These are phyloP conservation scores for Hypoxylon sp. DNA, from an alignment of 2,329 filamentous ascomycete species.

Conservation along the genomic window DNA sequence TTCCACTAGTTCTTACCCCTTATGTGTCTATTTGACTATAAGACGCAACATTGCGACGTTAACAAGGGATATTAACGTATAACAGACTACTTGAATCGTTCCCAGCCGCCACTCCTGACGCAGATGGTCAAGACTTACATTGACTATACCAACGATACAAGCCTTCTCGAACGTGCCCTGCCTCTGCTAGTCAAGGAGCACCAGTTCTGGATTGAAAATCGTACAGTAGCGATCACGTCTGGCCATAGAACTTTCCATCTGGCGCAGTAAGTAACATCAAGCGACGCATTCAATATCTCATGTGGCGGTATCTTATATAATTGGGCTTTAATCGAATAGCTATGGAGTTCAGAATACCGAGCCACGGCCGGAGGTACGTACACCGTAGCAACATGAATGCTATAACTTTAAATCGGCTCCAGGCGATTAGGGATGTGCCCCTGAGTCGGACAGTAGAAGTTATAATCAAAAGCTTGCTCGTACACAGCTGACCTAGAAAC, in stretches of 20 bases:
- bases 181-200: constrained; percentile 74
- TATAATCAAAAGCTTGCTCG: neutral
- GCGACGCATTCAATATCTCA: neutral
- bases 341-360: constrained; percentile 74
- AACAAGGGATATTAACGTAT: constrained; percentile 6
- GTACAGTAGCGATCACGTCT: constrained; percentile 66
- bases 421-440: neutral
- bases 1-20: neutral
- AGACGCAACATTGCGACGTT: neutral
- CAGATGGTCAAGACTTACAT: constrained; percentile 76
- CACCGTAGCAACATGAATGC: too few species aligned
- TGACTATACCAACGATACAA: constrained; percentile 73
- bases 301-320: neutral
- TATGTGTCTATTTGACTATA: neutral
- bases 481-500: constrained; percentile 13
- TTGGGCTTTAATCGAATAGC: constrained; percentile 46
- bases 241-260: constrained; percentile 65
- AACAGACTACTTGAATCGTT: constrained; percentile 73
- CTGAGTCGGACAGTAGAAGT: neutral
- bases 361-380: constrained; percentile 68
- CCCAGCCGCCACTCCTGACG: constrained; percentile 74
- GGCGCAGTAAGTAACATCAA: constrained; percentile 61
- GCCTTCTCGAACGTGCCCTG: constrained; percentile 70
- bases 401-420: neutral
- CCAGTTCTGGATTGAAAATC: constrained; percentile 72